Conservation (phyloP, 1,284 basidiomycete genomes). For the Quambalaria eucalypti region DNA sequence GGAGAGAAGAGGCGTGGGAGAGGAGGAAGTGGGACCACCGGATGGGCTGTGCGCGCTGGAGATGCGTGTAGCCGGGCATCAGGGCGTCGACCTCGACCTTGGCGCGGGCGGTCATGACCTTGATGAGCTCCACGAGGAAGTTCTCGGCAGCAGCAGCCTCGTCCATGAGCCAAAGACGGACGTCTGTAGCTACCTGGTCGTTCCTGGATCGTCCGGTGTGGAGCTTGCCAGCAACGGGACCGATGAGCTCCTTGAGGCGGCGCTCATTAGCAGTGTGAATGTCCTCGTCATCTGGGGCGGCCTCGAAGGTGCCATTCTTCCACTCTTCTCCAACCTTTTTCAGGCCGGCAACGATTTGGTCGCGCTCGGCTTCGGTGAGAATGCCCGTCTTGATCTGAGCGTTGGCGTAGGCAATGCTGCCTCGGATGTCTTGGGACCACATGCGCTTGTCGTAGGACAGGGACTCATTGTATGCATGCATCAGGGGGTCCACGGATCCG, state of each 20-base stretch:
- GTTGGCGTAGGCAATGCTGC: conserved; percentile 91
- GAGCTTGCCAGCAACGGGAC: conserved; percentile 50
- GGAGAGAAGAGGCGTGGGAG: conserved; percentile 87
- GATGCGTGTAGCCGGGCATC: conserved; percentile 90
- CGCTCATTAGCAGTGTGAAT: conserved; percentile 99
- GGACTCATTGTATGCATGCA: conserved; percentile 53
- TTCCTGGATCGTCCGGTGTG: conserved; percentile 94
- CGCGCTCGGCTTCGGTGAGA: conserved; percentile 61
- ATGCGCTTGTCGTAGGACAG: conserved; percentile 88
- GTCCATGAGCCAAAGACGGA: conserved; percentile 87
- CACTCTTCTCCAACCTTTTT: conserved; percentile 73
- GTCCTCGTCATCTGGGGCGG: conserved; percentile 75
- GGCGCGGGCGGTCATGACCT: conserved; percentile 80
- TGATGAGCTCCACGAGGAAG: conserved; percentile 69
- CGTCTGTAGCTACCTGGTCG: conserved; percentile 95
- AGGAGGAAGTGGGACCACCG: conserved; percentile 95
- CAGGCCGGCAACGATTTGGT: conserved; percentile 69
- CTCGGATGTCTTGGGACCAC: conserved; percentile 81
- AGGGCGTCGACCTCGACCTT: conserved; percentile 82
- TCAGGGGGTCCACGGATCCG: conserved; percentile 9
- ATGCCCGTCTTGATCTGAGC: conserved; percentile 71
- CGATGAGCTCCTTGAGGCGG: conserved; percentile 82
- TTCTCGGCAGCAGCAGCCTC: conserved; percentile 64
- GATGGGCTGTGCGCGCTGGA: conserved; percentile 79
- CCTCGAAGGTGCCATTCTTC: conserved; percentile 49